A percentile compares a stretch with the other conserved stretches of the same genome.
These are phyloP conservation scores for Schizophyllum amplum DNA, from an alignment of 1,284 basidiomycete genomes.

Conservation along the genomic window DNA sequence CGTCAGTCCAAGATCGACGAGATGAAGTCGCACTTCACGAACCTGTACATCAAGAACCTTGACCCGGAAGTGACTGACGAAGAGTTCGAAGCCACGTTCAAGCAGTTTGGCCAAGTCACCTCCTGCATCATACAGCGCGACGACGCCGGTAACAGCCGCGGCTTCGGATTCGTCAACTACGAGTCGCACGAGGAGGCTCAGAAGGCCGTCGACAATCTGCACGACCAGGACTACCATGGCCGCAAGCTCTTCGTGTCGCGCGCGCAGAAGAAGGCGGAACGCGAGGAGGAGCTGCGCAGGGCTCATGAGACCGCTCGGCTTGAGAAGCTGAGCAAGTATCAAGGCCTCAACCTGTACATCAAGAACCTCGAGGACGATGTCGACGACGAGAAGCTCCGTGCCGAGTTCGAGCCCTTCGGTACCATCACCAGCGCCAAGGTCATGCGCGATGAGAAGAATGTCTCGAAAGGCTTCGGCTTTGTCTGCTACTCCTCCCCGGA, in stretches of 20 bases:
- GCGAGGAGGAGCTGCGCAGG: conserved; percentile 92
- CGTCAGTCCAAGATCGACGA: conserved; percentile 98
- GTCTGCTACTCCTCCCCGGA: conserved; percentile 99
- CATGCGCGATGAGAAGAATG: conserved; percentile 94
- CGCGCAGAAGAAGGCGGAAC: conserved; percentile 98
- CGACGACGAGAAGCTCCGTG: conserved; percentile 90
- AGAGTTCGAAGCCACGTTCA: conserved; percentile 84
- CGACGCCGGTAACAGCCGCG: conserved; percentile 88
- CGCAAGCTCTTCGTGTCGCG: conserved; percentile 94
- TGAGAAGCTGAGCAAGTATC: conserved; percentile 98
- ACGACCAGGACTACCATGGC: conserved; percentile 84
- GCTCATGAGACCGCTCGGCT: conserved; percentile 95
- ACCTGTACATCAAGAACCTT: conserved; percentile 98
- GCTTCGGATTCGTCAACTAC: conserved; percentile 98
- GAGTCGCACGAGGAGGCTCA: conserved; percentile 90
- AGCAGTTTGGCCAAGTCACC: conserved; percentile 78
- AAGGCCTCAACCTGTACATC: conserved; percentile 99
- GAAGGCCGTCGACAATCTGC: conserved; percentile 83
- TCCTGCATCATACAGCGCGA: conserved; percentile 81
- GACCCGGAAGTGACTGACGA: conserved; percentile 81
- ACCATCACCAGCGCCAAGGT: conserved; percentile 98
- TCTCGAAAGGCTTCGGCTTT: conserved; percentile 96
- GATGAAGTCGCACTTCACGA: conserved; percentile 95
- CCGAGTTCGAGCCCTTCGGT: conserved; percentile 96
- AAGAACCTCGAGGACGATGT: conserved; percentile 96